Conservation (phyloP, 169 alveolate genomes). For the Plasmodium malariae region DNA sequence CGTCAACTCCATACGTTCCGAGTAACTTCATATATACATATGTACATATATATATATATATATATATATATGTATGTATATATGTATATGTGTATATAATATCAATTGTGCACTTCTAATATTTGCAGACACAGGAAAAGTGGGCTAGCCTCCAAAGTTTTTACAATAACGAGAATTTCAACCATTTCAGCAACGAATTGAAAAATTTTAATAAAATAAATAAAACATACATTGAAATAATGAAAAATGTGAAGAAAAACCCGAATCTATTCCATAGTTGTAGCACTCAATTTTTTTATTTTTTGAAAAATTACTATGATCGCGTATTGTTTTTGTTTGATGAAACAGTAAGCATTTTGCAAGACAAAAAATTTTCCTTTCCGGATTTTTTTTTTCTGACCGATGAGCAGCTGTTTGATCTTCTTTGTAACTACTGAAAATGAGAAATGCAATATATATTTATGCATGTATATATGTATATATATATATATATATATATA, state of each 20-base stretch:
- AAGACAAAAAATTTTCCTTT: conserved; percentile 62
- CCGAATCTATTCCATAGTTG: conserved; percentile 37
- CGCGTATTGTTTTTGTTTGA: conserved; percentile 32
- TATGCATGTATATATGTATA: conserved; percentile 5
- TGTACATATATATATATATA: background rate
- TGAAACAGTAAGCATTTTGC: conserved; percentile 51
- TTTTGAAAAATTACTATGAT: conserved; percentile 62
- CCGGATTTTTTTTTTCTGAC: conserved; percentile 70
- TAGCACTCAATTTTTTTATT: conserved; percentile 56
- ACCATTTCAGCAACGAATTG: conserved; percentile 64
- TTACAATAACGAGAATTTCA: conserved; percentile 55
- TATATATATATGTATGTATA: background rate
- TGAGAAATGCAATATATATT: background rate
- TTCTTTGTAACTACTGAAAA: conserved; percentile 22
- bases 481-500: background rate
- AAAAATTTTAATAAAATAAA: conserved; percentile 69
- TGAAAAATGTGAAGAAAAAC: conserved; percentile 71
- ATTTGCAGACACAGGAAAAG: conserved; percentile 37
- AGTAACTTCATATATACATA: background rate
- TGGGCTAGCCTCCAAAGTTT: conserved; percentile 51
- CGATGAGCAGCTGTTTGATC: conserved; percentile 55
- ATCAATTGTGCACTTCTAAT: background rate
- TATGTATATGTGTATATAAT: background rate
- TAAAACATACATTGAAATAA: conserved; percentile 68
- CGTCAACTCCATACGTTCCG: background rate